Evolutionary conservation across 1,284 basidiomycete species (phyloP), one percentile per base, ranked within the genome.

Genomic region (Ganoderma meredithae): DNA sequence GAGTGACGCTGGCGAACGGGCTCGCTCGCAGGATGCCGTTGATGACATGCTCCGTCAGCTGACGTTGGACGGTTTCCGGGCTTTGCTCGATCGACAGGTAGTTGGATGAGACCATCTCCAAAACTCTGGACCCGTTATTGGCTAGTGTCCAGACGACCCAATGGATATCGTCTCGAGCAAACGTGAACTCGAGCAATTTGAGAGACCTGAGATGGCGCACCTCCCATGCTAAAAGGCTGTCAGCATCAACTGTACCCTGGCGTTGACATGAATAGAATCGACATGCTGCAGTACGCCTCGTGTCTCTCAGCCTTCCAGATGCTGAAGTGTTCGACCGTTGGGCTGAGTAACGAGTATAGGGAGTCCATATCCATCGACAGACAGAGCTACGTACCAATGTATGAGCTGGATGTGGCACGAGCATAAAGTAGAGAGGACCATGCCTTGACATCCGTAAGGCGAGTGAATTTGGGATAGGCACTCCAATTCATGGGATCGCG

Each of bases 281-380:
- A 8, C 44, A 9, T 22, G 22, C 7, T n/a, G 44, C 8, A n/a
- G 44, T 47, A 47, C 44, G n/a, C 8, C 44, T 22, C 44, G n/a
- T 22, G 44, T n/a, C 19, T 47, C 44, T 47, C 44, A 12, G 22
- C 44, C 44, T 47, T n/a, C 44, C 44, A 22, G n/a, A 47, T 8
- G n/a, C n/a, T 47, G 15, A 47, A 8, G 10, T 22, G 44, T n/a
- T 47, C 44, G n/a, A 47, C 44, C 5, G n/a, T 47, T n/a, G 44
- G n/a, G 44, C 44, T 22, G n/a, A 47, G 44, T 19, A 47, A n/a
- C n/a, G n/a, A 0, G 44, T 47, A 47, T n/a, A 47, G n/a, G 44
- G 44, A 47, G n/a, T 47, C n/a, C 44, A 47, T 47, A 47, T 47
- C 44, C 44, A 47, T n/a, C n/a, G 44, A 47, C 44, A 47, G 44